These are phyloP conservation scores for Lactarius vividus DNA, from an alignment of 768 basidiomycete genomes.

Conservation along the genomic window DNA sequence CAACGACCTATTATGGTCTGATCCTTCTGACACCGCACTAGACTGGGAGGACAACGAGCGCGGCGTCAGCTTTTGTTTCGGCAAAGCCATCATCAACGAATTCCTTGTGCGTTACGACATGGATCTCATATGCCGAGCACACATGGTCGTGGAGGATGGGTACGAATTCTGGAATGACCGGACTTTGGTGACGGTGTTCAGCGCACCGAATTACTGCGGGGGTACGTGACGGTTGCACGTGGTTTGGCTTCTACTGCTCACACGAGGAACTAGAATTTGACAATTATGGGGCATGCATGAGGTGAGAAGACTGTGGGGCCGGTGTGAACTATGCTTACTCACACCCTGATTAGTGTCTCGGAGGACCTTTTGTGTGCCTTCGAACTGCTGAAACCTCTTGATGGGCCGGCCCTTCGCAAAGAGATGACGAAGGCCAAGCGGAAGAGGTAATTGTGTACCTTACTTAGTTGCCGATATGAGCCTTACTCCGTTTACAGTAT, in stretches of 20 bases:
- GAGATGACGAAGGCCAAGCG: constrained; percentile 99
- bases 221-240: constrained; percentile 52
- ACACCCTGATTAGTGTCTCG: constrained; percentile 61
- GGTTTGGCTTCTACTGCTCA: constrained; percentile 20
- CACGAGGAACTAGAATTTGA: constrained; percentile 69
- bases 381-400: constrained; percentile 93
- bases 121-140: constrained; percentile 98
- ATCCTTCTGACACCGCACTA: constrained; percentile 94
- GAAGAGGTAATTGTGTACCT: constrained; percentile 63
- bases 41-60: constrained; percentile 99
- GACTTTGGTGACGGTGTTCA: constrained; percentile 97
- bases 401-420: constrained; percentile 91
- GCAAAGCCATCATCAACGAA: constrained; percentile 94
- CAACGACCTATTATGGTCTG: constrained; percentile 97
- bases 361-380: constrained; percentile 98
- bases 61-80: constrained; percentile 98
- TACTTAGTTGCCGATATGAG: neutral
- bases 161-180: constrained; percentile 99
- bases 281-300: constrained; percentile 95
- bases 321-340: constrained; percentile 1
- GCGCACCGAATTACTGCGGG: constrained; percentile 95
- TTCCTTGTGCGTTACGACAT: constrained; percentile 95
- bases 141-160: constrained; percentile 99
- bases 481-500: constrained; percentile 22
- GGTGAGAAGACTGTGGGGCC: constrained; percentile 43